Evolutionary conservation across 495 filamentous ascomycete genomes (phyloP).

Genomic region (Corynascus novoguineensis): DNA sequence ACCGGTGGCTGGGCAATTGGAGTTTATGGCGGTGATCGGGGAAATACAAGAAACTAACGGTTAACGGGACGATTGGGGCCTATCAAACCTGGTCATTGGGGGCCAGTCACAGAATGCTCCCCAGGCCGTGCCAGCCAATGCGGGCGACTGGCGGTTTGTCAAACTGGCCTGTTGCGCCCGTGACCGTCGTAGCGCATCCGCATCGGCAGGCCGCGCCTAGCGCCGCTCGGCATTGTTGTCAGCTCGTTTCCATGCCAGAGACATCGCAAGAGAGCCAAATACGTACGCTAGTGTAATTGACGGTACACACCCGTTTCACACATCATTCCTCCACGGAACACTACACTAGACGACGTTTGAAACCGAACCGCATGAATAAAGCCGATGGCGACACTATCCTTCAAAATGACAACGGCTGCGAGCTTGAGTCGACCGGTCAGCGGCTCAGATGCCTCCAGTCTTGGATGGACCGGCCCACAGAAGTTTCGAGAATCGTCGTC

Average conservation of each 20-base stretch:
- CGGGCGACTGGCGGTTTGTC: no score
- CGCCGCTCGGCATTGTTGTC: conserved; percentile 8
- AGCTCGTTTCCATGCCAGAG: background rate
- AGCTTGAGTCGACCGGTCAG: background rate
- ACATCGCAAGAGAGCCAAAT: no score
- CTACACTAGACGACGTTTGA: no score
- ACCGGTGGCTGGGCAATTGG: background rate
- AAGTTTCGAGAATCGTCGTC: conserved; percentile 41
- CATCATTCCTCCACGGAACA: no score
- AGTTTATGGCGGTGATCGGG: background rate
- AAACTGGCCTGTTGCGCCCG: background rate
- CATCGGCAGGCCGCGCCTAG: background rate
- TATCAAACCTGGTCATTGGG: background rate
- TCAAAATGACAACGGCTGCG: background rate
- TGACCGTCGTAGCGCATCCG: conserved; percentile 4
- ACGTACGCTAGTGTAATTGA: no score
- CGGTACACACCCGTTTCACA: no score
- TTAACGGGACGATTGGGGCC: background rate
- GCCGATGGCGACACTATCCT: background rate
- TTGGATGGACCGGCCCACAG: conserved; percentile 29
- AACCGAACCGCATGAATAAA: no score
- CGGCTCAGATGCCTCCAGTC: no score
- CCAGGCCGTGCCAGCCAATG: conserved; percentile 11
- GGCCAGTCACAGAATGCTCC: background rate
- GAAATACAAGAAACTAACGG: background rate